Evolutionary conservation across 2,329 filamentous ascomycete genomes (phyloP), one percentile per base, ranked within the genome.

Genomic region (Bipolaris cookei): DNA sequence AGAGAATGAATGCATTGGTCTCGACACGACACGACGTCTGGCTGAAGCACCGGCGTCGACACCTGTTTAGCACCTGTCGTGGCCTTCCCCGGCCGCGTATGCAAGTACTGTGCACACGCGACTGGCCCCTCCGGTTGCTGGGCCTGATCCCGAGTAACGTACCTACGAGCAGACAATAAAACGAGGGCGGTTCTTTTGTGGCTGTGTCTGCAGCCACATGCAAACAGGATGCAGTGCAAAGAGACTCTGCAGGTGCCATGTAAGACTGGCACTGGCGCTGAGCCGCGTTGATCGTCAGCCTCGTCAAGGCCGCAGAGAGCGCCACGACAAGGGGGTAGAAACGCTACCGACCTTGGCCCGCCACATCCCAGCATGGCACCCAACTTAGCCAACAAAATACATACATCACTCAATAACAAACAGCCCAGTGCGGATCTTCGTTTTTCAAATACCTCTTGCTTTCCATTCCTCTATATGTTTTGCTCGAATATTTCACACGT

Each of bases 391-490:
- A 14, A 34, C n/a, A 20, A 20, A 10, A 21, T 20, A 13, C 18
- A 41, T 23, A 8, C 23, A n/a, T n/a, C 11, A 13, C 38, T 20
- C 38, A 23, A 7, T 21, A 44, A 8, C 16, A 10, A 37, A 3
- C 41, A 25, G 21, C 11, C 8, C 32, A 10, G 14, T 13, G 35
- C n/a, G 14, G 42, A 6, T 42, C 34, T 16, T 35, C 13, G 28
- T 41, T 47, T 20, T 45, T 44, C 14, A 41, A 54, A 46, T 56
- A 41, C 47, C 42, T 51, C 44, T 53, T 58, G 25, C 38, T 57
- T 56, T 61, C 53, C 46, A 51, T 52, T 62, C 43, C 50, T 62
- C 58, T 64, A 62, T 62, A 55, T 63, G 56, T 52, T 63, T 37
- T 23, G 38, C 54, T 50, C 25, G 18, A 56, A 63, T 42, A 51